Base-by-base conservation (phyloP, 1,284 basidiomycete species). In the Coniferiporia weirii region DNA sequence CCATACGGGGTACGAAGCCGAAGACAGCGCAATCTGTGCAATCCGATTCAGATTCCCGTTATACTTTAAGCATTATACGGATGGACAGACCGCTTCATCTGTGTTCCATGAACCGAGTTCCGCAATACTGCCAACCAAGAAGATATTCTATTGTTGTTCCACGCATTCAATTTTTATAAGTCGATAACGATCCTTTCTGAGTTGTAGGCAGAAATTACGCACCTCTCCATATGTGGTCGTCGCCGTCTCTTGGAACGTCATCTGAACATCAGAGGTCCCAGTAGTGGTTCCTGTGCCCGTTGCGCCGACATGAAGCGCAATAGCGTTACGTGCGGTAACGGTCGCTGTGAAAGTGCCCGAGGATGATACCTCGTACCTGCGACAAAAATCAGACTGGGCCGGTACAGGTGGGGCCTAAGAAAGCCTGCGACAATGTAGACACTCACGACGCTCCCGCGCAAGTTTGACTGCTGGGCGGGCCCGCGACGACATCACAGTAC, bases 401-500 rank as follows among this genome's bases (percentile, higher is more conserved):
- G 27, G 5, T 5, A 27, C 27, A 5, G 27, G 5, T 27, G 27
- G 27, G 27, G 27, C 27, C n/a, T n/a, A n/a, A n/a, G n/a, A n/a
- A n/a, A n/a, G n/a, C n/a, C 27, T 2, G 27, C 27, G 27, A 27
- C 27, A 27, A 3, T 2, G 12, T 17, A 34, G 9, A 43, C 35
- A 72, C 79, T 59, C 66, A 86, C 83, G 73, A 70, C 38, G 69
- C 62, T 0, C 83, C 83, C 0, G 78, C 75, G 68, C 85, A 87
- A 2, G 64, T 62, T 1, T 77, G 78, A 4, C 47, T 53, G 0
- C 66, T 69, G 1, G 68, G 70, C 38, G 64, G 68, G 9, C 83
- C 84, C 55, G 74, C 76, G 45, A 85, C 73, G 32, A 87, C 82
- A 67, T 89, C 82, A 68, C 85, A 88, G 66, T 87, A 88, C 1